phyloP scores from a whole-genome alignment of 2,329 filamentous ascomycete genomes.

The Sporothrix phasma region DNA sequence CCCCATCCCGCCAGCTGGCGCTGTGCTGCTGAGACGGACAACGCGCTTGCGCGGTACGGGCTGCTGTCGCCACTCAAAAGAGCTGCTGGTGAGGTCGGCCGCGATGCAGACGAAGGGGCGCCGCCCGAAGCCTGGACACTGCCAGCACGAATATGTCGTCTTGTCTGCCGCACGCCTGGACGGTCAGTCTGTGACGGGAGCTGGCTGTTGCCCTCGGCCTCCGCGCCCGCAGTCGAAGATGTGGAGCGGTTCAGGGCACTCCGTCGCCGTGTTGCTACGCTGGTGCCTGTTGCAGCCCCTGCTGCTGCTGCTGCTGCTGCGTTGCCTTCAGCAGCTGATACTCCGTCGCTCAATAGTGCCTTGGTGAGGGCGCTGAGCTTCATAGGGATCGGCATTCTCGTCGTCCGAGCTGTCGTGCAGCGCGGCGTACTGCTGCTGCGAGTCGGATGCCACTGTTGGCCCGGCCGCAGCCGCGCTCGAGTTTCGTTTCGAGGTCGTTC shows the following conservation, averaged over 20 bases:
- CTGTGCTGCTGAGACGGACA: slow-evolving; percentile 40
- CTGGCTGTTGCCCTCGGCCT: slow-evolving; percentile 31
- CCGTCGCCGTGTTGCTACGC: slow-evolving; percentile 39
- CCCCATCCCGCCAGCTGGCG: slow-evolving; percentile 25
- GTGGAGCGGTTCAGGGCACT: slow-evolving; percentile 39
- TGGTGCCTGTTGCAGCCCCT: slow-evolving; percentile 32
- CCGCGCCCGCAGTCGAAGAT: slow-evolving; percentile 32
- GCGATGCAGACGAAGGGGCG: slow-evolving; percentile 22
- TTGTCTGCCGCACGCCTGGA: slow-evolving; percentile 23
- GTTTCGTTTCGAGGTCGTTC: slow-evolving; percentile 14
- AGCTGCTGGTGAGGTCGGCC: slow-evolving; percentile 32
- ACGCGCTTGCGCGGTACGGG: slow-evolving; percentile 45
- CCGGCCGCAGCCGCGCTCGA: neutral
- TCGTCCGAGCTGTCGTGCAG: slow-evolving; percentile 87
- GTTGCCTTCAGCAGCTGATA: slow-evolving; percentile 34
- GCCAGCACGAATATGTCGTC: slow-evolving; percentile 37
- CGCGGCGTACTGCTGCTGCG: slow-evolving; percentile 36
- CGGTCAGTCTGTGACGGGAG: slow-evolving; percentile 14
- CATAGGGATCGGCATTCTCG: slow-evolving; percentile 81
- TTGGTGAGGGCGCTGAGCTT: slow-evolving; percentile 90
- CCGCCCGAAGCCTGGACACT: slow-evolving; percentile 33
- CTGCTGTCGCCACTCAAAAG: slow-evolving; percentile 39
- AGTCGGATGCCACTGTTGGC: slow-evolving; percentile 20
- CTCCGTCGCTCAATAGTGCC: slow-evolving; percentile 61
- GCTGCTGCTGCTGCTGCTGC: slow-evolving; percentile 20